phyloP scores from a whole-genome alignment of 495 filamentous ascomycete species.

The Chlorociboria aeruginascens region DNA sequence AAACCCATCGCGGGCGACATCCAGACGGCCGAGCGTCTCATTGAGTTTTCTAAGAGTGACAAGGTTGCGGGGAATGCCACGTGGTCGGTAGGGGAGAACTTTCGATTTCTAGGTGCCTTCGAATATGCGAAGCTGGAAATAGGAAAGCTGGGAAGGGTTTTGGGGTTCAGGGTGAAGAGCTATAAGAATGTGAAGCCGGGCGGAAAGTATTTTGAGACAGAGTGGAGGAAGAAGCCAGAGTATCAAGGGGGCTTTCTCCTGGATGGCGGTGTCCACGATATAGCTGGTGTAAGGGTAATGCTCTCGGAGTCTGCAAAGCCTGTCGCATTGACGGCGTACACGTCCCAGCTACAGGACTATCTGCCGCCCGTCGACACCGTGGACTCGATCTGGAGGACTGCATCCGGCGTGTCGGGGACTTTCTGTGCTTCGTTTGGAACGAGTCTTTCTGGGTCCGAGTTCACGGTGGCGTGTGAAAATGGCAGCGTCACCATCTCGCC shows the following conservation, averaged over 20 bases:
- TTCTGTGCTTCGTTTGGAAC: slow-evolving; percentile 56
- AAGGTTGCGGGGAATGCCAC: slow-evolving; percentile 31
- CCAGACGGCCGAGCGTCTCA: slow-evolving; percentile 44
- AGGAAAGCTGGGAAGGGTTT: slow-evolving; percentile 46
- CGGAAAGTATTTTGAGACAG: slow-evolving; percentile 51
- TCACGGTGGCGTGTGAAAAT: slow-evolving; percentile 38
- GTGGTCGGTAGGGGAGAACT: slow-evolving; percentile 68
- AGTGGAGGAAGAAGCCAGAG: slow-evolving; percentile 59
- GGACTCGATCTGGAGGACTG: slow-evolving; percentile 48
- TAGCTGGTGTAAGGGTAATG: slow-evolving; percentile 50
- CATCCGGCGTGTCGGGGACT: slow-evolving; percentile 48
- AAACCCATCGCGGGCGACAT: slow-evolving; percentile 69
- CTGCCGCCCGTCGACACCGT: slow-evolving; percentile 68
- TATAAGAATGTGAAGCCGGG: slow-evolving; percentile 41
- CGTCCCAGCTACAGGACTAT: slow-evolving; percentile 43
- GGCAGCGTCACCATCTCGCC: slow-evolving; percentile 35
- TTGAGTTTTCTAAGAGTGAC: slow-evolving; percentile 45
- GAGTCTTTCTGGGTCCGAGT: slow-evolving; percentile 40
- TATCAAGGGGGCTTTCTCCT: slow-evolving; percentile 72
- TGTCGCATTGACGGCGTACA: slow-evolving; percentile 44
- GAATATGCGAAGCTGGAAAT: slow-evolving; percentile 44
- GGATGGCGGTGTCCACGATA: slow-evolving; percentile 65
- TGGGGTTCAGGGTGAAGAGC: slow-evolving; percentile 48
- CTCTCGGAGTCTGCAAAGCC: slow-evolving; percentile 40
- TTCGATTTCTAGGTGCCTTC: slow-evolving; percentile 50